These are phyloP conservation scores for Sphenostylis stenocarpa DNA, from an alignment of 306 rosid species.

Conservation along the genomic window DNA sequence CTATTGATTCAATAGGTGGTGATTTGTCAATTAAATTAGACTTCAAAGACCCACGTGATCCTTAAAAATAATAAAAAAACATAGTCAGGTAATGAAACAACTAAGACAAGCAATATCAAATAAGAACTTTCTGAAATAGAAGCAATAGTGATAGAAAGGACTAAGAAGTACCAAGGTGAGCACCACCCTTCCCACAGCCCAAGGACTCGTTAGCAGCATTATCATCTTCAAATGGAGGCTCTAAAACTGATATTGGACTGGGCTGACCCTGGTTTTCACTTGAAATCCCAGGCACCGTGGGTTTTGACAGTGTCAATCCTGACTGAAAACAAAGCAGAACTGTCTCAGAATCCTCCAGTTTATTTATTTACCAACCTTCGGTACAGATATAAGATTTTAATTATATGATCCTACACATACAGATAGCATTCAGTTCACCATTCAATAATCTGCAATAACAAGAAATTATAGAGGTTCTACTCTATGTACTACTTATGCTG, in stretches of 20 bases:
- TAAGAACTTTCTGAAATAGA: slow-evolving; percentile 11
- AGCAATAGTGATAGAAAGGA: slow-evolving; percentile 15
- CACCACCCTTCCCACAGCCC: slow-evolving; percentile 51
- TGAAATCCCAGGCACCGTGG: slow-evolving; percentile 45
- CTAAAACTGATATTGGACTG: slow-evolving; percentile 94
- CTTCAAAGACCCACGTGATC: slow-evolving; percentile 45
- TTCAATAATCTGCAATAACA: background rate
- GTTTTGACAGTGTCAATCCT: slow-evolving; percentile 45
- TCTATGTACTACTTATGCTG: slow-evolving; percentile 5
- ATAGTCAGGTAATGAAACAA: slow-evolving; percentile 5
- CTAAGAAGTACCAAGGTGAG: slow-evolving; percentile 54
- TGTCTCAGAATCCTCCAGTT: slow-evolving; percentile 21
- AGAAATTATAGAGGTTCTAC: slow-evolving; percentile 17
- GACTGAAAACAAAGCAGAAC: slow-evolving; percentile 51
- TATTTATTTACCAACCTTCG: slow-evolving; percentile 16
- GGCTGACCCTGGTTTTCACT: slow-evolving; percentile 84
- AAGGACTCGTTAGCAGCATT: slow-evolving; percentile 46
- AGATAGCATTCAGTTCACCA: slow-evolving; percentile 1
- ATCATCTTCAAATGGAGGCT: slow-evolving; percentile 76
- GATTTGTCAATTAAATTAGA: slow-evolving; percentile 96
- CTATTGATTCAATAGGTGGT: slow-evolving; percentile 90
- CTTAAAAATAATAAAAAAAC: slow-evolving; percentile 52
- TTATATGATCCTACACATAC: background rate
- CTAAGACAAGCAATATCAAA: background rate
- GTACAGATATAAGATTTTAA: slow-evolving; percentile 2